These are phyloP conservation scores for Grigorovia yakushimaensis DNA, from an alignment of 805 yeast genomes.

Conservation along the genomic window DNA sequence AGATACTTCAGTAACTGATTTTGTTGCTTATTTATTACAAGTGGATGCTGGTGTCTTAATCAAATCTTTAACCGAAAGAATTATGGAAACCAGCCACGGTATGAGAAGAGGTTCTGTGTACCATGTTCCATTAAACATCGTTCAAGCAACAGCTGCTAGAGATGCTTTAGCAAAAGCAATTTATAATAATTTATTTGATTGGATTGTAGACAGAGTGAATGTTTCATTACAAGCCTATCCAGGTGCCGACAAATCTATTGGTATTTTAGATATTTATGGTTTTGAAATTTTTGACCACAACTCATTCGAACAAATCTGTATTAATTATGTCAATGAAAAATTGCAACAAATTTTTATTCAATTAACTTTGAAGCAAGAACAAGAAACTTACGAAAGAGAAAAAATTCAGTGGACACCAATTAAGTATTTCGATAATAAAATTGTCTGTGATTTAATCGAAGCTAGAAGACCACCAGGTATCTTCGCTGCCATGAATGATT, in stretches of 20 bases:
- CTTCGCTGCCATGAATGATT: slow-evolving; percentile 92
- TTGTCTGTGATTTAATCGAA: slow-evolving; percentile 94
- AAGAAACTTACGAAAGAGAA: slow-evolving; percentile 93
- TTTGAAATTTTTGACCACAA: slow-evolving; percentile 93
- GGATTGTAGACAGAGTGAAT: slow-evolving; percentile 93
- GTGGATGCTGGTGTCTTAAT: slow-evolving; percentile 60
- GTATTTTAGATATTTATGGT: slow-evolving; percentile 92
- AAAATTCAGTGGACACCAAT: slow-evolving; percentile 97
- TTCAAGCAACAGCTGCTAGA: slow-evolving; percentile 89
- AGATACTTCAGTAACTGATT: slow-evolving; percentile 86
- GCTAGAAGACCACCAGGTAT: slow-evolving; percentile 91
- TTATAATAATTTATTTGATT: slow-evolving; percentile 85
- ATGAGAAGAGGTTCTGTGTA: slow-evolving; percentile 85
- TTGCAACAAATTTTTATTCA: slow-evolving; percentile 94
- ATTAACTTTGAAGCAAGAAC: slow-evolving; percentile 91
- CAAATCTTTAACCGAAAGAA: slow-evolving; percentile 65
- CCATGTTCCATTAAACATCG: slow-evolving; percentile 84
- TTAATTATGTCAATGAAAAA: slow-evolving; percentile 92
- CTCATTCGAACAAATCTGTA: slow-evolving; percentile 91
- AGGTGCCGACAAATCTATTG: slow-evolving; percentile 61
- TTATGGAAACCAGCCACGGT: slow-evolving; percentile 86
- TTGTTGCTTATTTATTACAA: slow-evolving; percentile 83
- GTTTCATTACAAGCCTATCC: slow-evolving; percentile 51
- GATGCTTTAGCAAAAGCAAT: slow-evolving; percentile 94
- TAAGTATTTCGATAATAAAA: slow-evolving; percentile 88